phyloP scores from a whole-genome alignment of 257 asterid species.

The Anisodus tanguticus region DNA sequence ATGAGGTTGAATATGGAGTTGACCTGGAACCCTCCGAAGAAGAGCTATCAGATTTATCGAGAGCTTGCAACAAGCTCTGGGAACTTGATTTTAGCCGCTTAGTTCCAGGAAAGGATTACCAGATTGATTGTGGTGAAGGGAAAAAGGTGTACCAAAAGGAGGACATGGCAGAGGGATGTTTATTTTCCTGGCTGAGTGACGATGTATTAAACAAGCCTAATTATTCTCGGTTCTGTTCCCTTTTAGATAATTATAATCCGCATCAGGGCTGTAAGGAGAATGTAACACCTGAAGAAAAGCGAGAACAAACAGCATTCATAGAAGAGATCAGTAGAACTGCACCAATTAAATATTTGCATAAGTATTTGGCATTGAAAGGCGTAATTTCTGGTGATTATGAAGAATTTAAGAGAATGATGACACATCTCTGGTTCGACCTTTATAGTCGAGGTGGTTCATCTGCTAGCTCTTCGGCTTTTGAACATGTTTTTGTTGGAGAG shows the following conservation, averaged over 20 bases:
- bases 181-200: conserved; percentile 76
- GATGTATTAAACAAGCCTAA: conserved; percentile 72
- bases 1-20: conserved; percentile 50
- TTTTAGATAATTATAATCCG: conserved; percentile 92
- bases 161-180: conserved; percentile 78
- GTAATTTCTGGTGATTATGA: conserved; percentile 49
- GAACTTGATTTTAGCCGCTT: conserved; percentile 81
- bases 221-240: conserved; percentile 82
- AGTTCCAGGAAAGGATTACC: conserved; percentile 78
- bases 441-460: conserved; percentile 88
- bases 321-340: conserved; percentile 97
- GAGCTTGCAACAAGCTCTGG: conserved; percentile 83
- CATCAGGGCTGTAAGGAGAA: conserved; percentile 80
- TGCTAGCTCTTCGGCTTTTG: conserved; percentile 90
- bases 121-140: conserved; percentile 88
- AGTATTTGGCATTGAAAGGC: conserved; percentile 68
- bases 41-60: conserved; percentile 68
- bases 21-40: conserved; percentile 63
- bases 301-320: conserved; percentile 80
- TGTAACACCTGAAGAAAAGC: conserved; percentile 77
- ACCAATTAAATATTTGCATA: conserved; percentile 80
- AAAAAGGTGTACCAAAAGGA: conserved; percentile 76
- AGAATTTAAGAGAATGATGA: conserved; percentile 73
- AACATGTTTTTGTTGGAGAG: conserved; percentile 99
- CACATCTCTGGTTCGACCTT: conserved; percentile 82